These are phyloP conservation scores for Ogataea pignaliae DNA, from an alignment of 805 yeast genomes.

Conservation along the genomic window DNA sequence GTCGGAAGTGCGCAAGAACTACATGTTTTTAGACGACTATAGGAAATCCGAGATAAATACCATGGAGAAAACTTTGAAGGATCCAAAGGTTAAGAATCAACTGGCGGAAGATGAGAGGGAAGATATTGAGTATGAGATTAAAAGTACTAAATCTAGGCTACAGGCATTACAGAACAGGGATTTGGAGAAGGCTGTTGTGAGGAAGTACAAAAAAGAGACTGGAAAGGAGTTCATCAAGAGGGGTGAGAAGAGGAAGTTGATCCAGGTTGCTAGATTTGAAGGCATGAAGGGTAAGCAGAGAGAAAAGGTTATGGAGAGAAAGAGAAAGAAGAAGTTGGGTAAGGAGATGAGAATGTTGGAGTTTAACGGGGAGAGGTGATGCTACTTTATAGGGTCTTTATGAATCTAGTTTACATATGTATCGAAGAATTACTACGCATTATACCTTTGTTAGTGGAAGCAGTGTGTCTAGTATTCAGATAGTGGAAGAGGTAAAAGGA, in stretches of 20 bases:
- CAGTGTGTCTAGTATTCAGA: slow-evolving; percentile 30
- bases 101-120: slow-evolving; percentile 43
- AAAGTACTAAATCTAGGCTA: slow-evolving; percentile 62
- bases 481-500: slow-evolving; percentile 83
- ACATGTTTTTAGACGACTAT: slow-evolving; percentile 82
- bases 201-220: slow-evolving; percentile 53
- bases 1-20: slow-evolving; percentile 63
- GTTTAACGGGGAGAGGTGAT: slow-evolving; percentile 8
- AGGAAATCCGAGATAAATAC: slow-evolving; percentile 67
- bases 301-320: slow-evolving; percentile 80
- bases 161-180: slow-evolving; percentile 72
- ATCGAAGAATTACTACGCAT: too few species aligned
- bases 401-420: too few species aligned
- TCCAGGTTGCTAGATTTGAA: slow-evolving; percentile 76
- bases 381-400: too few species aligned
- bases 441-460: too few species aligned
- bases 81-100: slow-evolving; percentile 41
- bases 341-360: slow-evolving; percentile 59
- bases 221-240: slow-evolving; percentile 59
- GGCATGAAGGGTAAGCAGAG: slow-evolving; percentile 66
- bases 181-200: slow-evolving; percentile 60
- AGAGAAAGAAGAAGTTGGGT: slow-evolving; percentile 80
- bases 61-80: slow-evolving; percentile 52
- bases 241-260: slow-evolving; percentile 66
- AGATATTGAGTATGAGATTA: slow-evolving; percentile 51